Evolutionary conservation across 1,284 basidiomycete genomes (phyloP).

Genomic region (Cutaneotrichosporon cutaneum): DNA sequence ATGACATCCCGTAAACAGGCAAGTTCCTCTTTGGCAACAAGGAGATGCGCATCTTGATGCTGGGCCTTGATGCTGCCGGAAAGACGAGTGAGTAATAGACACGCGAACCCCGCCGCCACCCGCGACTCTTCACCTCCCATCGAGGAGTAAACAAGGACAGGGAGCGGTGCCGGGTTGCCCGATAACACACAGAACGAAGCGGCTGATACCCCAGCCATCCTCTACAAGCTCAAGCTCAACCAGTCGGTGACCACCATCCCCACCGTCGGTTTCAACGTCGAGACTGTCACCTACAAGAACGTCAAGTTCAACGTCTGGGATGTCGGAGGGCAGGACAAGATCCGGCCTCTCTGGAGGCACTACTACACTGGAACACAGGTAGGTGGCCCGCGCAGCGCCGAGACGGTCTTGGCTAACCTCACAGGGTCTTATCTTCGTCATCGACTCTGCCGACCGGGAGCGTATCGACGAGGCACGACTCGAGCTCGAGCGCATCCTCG

Average conservation of each 20-base stretch:
- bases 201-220: conserved; percentile 62
- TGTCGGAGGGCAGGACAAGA: conserved; percentile 98
- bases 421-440: conserved; percentile 64
- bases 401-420: conserved; percentile 19
- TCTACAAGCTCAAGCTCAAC: conserved; percentile 99
- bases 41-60: conserved; percentile 66
- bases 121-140: background rate
- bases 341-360: conserved; percentile 95
- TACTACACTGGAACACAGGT: conserved; percentile 65
- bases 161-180: background rate
- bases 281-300: conserved; percentile 99
- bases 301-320: conserved; percentile 99
- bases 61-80: conserved; percentile 92
- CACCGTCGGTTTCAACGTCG: conserved; percentile 89
- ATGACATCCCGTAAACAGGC: conserved; percentile 36
- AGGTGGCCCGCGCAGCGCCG: conserved; percentile 12
- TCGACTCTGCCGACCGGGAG: conserved; percentile 78
- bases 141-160: conserved; percentile 44
- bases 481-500: conserved; percentile 94
- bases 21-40: conserved; percentile 62
- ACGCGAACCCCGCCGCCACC: background rate
- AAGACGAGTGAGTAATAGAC: conserved; percentile 71
- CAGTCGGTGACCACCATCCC: conserved; percentile 99
- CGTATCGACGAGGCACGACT: conserved; percentile 95
- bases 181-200: conserved; percentile 99